Conservation (phyloP, 2,329 filamentous ascomycete genomes). For the Aurifilum marmelostoma region DNA sequence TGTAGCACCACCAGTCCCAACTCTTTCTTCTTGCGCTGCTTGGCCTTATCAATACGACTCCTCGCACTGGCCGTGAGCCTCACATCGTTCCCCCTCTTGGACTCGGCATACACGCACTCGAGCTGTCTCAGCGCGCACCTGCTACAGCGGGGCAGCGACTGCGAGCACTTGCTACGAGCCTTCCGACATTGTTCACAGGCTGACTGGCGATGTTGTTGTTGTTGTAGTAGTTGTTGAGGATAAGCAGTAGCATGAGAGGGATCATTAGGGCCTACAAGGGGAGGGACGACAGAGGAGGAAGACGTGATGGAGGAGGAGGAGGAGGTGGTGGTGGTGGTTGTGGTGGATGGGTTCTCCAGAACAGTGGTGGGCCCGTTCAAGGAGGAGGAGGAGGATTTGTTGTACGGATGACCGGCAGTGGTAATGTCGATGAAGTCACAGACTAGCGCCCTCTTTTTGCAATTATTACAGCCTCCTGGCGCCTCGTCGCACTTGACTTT, state of each 20-base stretch:
- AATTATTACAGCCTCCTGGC: constrained; percentile 23
- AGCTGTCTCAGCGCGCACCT: constrained; percentile 9
- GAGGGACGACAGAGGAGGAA: background rate
- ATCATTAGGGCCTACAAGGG: background rate
- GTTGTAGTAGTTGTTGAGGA: no score
- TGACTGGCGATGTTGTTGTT: constrained; percentile 6
- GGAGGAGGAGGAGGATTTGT: background rate
- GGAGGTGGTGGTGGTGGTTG: no score
- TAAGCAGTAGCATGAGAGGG: no score
- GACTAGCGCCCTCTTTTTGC: background rate
- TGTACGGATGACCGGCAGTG: background rate
- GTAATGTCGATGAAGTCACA: constrained; percentile 14
- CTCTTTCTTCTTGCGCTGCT: constrained; percentile 9
- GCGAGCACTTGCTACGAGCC: constrained; percentile 12
- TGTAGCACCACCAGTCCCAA: background rate
- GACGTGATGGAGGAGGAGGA: no score
- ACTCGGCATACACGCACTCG: background rate
- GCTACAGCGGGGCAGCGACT: background rate
- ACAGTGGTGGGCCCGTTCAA: background rate
- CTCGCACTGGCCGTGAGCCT: constrained; percentile 1
- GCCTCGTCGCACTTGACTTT: constrained; percentile 21
- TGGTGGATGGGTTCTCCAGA: background rate
- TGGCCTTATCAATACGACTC: constrained; percentile 7
- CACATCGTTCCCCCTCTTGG: background rate
- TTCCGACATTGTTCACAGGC: constrained; percentile 10